Percentiles rank a stretch among this genome's conserved stretches.
These are phyloP conservation scores for Nicotiana attenuata DNA, from an alignment of 257 asterid species.

Conservation along the genomic window DNA sequence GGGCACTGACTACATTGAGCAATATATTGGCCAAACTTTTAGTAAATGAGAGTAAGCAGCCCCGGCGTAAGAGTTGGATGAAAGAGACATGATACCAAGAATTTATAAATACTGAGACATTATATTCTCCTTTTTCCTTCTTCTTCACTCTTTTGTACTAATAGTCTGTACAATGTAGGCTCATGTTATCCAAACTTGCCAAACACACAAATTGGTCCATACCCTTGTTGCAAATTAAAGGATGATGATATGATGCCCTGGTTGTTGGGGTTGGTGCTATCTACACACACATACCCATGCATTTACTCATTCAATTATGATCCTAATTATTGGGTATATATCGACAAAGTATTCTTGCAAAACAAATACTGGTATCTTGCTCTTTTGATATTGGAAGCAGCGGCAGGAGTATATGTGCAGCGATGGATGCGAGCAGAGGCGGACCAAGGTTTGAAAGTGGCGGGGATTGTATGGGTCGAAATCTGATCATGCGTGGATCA, in stretches of 20 bases:
- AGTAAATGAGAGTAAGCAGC: not conserved
- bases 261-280: not conserved
- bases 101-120: constrained; percentile 33
- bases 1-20: not conserved
- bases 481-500: too few relatives aligned
- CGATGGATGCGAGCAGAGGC: not conserved
- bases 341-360: not conserved
- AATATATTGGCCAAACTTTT: not conserved
- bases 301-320: not conserved
- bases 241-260: not conserved
- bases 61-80: constrained; percentile 34
- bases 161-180: not conserved
- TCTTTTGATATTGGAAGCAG: not conserved
- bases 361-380: not conserved
- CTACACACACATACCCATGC: not conserved
- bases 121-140: constrained; percentile 13
- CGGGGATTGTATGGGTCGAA: too few relatives aligned
- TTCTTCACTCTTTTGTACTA: not conserved
- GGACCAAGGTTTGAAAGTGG: too few relatives aligned
- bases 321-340: not conserved
- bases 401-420: not conserved
- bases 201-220: not conserved
- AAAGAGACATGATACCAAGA: constrained; percentile 49
- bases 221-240: not conserved
- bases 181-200: not conserved